Percentiles rank a stretch among this genome's conserved stretches.
Evolutionary conservation across 192 early-diverging fungal genomes (phyloP).

Genomic region (Oehlia diaphana): DNA sequence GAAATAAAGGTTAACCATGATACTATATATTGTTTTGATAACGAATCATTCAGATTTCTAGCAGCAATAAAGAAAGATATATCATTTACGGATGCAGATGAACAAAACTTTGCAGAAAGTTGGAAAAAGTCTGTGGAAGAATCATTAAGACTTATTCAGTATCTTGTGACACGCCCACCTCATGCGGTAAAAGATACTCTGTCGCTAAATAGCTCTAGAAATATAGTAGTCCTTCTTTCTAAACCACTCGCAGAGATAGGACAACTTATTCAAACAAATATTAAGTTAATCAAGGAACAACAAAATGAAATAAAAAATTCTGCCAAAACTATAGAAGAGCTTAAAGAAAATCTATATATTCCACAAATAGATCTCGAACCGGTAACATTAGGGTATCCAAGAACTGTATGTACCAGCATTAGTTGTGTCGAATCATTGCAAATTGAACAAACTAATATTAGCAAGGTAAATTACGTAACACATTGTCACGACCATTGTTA

Average conservation of each 20-base stretch:
- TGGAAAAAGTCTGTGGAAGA: conserved; percentile 35
- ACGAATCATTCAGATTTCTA: conserved; percentile 5
- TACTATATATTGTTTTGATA: too few species aligned
- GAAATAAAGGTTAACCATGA: too few species aligned
- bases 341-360: conserved; percentile 22
- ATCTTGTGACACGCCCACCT: conserved; percentile 22
- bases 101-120: conserved; percentile 30
- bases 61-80: conserved; percentile 32
- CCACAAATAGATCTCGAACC: conserved; percentile 32
- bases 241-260: conserved; percentile 34
- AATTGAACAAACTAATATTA: neutral
- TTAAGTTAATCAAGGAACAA: conserved; percentile 20
- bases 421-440: neutral
- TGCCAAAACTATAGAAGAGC: conserved; percentile 13
- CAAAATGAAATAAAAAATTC: conserved; percentile 31
- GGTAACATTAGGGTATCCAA: conserved; percentile 23
- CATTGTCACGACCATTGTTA: conserved; percentile 36
- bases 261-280: conserved; percentile 30
- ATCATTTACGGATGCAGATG: conserved; percentile 9
- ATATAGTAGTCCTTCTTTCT: conserved; percentile 27
- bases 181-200: conserved; percentile 33
- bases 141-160: conserved; percentile 26
- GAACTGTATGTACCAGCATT: conserved; percentile 33
- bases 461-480: conserved; percentile 32
- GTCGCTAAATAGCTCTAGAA: conserved; percentile 33